phyloP scores from a whole-genome alignment of 768 basidiomycete genomes.

The Hericium coralloides region DNA sequence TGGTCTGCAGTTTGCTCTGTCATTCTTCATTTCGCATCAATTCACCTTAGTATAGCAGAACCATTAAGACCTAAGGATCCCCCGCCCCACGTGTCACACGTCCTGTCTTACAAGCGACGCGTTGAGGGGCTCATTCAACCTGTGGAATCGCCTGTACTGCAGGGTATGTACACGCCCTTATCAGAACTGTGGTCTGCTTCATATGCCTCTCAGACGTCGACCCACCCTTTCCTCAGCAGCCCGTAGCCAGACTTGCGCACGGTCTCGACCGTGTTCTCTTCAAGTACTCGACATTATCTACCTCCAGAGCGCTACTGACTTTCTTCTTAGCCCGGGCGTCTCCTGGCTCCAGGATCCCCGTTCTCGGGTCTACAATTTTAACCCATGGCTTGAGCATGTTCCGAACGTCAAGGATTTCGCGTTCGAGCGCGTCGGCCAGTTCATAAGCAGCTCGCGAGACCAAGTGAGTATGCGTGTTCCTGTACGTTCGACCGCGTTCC shows the following conservation, averaged over 20 bases:
- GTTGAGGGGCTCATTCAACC: slow-evolving; percentile 16
- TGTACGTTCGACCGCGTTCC: background rate
- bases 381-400: slow-evolving; percentile 59
- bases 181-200: too few relatives aligned
- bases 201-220: slow-evolving; percentile 30
- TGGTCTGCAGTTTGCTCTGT: background rate
- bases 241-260: slow-evolving; percentile 56
- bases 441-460: slow-evolving; percentile 74
- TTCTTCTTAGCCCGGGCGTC: slow-evolving; percentile 59
- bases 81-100: background rate
- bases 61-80: background rate
- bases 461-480: slow-evolving; percentile 30
- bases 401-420: slow-evolving; percentile 78
- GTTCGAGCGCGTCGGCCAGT: slow-evolving; percentile 67
- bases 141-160: slow-evolving; percentile 4
- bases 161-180: slow-evolving; percentile 4
- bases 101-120: slow-evolving; percentile 8
- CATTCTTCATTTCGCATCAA: background rate
- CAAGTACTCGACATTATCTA: slow-evolving; percentile 40
- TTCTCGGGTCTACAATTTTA: slow-evolving; percentile 80
- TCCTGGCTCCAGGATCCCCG: slow-evolving; percentile 86
- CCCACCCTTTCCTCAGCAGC: slow-evolving; percentile 35
- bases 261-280: slow-evolving; percentile 65
- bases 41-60: too few relatives aligned
- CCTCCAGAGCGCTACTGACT: background rate